Evolutionary conservation across 306 rosid genomes (phyloP), one percentile per base, ranked within the genome.

Genomic region (Cucumis hystrix): DNA sequence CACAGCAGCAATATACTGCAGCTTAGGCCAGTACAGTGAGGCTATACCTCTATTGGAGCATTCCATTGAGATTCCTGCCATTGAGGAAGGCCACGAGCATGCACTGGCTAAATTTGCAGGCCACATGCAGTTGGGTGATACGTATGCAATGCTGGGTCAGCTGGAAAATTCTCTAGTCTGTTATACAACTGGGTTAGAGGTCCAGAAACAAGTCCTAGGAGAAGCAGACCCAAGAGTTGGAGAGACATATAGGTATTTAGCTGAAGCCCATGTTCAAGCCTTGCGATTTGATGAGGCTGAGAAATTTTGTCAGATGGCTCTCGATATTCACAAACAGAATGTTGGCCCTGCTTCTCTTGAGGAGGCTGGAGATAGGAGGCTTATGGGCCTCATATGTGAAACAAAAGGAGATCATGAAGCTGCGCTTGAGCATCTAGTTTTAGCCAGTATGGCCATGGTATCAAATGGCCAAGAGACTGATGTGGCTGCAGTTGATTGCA

Each of bases 331-430:
- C 47, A 89, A 79, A 77, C 87, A 78, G 78, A 96, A 91, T 59
- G 84, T 84, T 57, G 83, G 88, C 47, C 88, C 92, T 10, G 88
- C 86, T 65, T 83, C 98, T 82, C 87, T 91, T 40, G 97, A 96
- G 84, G 99, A 92, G 78, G 98, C 96, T 16, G 94, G 96, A 14
- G 98, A 96, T 76, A 85, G 98, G 82, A 92, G 99, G 84, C 85
- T 96, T 39, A 91, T 96, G 98, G 99, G 98, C 9, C 97, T 96
- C 73, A 89, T 96, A 86, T 91, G 93, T 79, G 98, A 96, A 81
- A 88, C 89, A 74, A 89, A 89, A 81, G 98, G 97, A 45, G 88
- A 92, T 65, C 93, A 96, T 43, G 99, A 92, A 82, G 93, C 89
- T 74, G 98, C 99, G 2, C 83, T 96, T 1, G 98, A 96, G 84